Conservation (phyloP, 164 flowering plant genomes). For the Magnolia officinalis region DNA sequence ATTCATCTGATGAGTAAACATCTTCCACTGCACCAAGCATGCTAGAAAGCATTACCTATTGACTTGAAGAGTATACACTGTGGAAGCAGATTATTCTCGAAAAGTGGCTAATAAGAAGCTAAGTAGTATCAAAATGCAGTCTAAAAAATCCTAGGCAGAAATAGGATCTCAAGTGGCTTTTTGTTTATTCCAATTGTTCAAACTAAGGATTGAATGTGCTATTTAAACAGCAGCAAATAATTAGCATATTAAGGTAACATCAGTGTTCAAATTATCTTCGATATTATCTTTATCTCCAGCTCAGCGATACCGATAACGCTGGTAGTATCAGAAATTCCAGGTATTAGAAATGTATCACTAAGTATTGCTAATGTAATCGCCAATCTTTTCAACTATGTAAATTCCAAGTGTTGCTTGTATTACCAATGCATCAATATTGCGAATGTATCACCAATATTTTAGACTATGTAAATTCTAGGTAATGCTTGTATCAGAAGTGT, state of each 20-base stretch:
- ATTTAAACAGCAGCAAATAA: background rate
- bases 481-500: too few relatives aligned
- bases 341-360: too few relatives aligned
- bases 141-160: background rate
- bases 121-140: background rate
- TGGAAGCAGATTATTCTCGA: background rate
- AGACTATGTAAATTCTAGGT: too few relatives aligned
- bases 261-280: too few relatives aligned
- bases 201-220: background rate
- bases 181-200: background rate
- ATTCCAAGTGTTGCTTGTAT: too few relatives aligned
- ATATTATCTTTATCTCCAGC: too few relatives aligned
- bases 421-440: too few relatives aligned
- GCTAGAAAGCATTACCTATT: constrained; percentile 3
- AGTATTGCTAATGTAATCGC: too few relatives aligned
- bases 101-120: background rate
- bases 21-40: constrained; percentile 43
- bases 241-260: background rate
- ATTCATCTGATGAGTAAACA: constrained; percentile 70
- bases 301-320: too few relatives aligned
- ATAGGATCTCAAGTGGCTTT: background rate
- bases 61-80: background rate
- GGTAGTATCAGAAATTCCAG: too few relatives aligned
- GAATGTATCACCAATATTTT: too few relatives aligned
- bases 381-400: too few relatives aligned